Percentiles rank a stretch among this genome's conserved stretches.
Conservation (phyloP, 1,284 basidiomycete genomes). For the Coriolopsis trogii region DNA sequence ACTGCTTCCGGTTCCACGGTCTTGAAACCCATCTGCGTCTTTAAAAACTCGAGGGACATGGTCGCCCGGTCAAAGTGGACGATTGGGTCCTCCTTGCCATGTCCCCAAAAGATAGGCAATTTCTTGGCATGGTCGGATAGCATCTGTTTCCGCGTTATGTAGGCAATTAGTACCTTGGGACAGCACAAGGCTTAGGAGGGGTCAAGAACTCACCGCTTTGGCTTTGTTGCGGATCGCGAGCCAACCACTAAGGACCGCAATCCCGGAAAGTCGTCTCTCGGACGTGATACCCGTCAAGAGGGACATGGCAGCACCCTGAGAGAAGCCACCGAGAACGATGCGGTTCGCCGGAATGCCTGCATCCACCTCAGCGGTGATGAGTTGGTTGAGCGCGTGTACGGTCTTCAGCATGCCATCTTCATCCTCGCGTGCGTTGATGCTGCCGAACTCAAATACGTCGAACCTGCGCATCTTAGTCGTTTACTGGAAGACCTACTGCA, state of each 20-base stretch:
- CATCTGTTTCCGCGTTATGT: no score
- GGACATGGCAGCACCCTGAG: constrained; percentile 84
- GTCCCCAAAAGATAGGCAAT: constrained; percentile 87
- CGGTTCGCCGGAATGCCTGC: constrained; percentile 67
- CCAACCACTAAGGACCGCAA: constrained; percentile 79
- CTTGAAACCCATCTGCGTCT: constrained; percentile 48
- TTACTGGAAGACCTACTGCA: constrained; percentile 5
- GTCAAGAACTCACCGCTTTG: constrained; percentile 62
- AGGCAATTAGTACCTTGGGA: no score
- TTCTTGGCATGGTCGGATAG: constrained; percentile 54
- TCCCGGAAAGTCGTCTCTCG: constrained; percentile 71
- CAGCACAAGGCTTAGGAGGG: no score
- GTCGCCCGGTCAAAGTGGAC: constrained; percentile 56
- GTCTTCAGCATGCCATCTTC: constrained; percentile 75
- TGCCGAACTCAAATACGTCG: constrained; percentile 72
- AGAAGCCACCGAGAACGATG: constrained; percentile 86
- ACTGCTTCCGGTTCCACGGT: constrained; percentile 29
- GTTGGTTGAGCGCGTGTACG: constrained; percentile 60
- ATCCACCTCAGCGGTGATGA: constrained; percentile 78
- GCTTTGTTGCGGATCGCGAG: constrained; percentile 68
- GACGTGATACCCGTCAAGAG: constrained; percentile 73
- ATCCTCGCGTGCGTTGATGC: constrained; percentile 62
- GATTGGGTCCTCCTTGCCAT: constrained; percentile 79
- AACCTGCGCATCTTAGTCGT: constrained; percentile 53
- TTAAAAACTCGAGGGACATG: constrained; percentile 58